Percentiles rank a stretch among this genome's conserved stretches.
These are phyloP conservation scores for Naegleria gruberi DNA, from an alignment of 208 protist genomes.

Conservation along the genomic window DNA sequence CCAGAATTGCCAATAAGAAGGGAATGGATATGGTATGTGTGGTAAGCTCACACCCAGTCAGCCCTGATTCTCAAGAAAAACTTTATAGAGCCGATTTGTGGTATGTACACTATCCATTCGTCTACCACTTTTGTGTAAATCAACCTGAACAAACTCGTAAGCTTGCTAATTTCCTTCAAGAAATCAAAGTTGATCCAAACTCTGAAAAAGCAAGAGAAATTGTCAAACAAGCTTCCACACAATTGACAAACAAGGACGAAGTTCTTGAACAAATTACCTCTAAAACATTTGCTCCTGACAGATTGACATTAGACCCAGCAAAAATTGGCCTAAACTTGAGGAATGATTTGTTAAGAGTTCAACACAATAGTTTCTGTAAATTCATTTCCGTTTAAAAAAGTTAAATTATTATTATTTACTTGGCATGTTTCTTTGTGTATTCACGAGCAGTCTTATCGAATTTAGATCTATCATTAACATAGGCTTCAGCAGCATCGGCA, in stretches of 20 bases:
- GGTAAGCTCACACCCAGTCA: not conserved
- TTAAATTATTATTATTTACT: not conserved
- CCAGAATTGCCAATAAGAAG: not conserved
- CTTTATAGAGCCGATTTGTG: not conserved
- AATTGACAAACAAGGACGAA: not conserved
- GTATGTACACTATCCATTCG: not conserved
- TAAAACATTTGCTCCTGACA: not conserved
- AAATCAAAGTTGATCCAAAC: not conserved
- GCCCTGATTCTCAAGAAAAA: not conserved
- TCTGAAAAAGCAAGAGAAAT: not conserved
- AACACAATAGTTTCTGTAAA: not conserved
- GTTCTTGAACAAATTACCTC: not conserved
- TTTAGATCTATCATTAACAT: not conserved
- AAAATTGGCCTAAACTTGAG: not conserved
- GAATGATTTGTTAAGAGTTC: not conserved
- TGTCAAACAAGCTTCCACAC: not conserved
- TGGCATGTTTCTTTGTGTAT: not conserved
- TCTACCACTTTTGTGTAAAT: not conserved
- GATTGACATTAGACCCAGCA: not conserved
- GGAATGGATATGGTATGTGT: not conserved
- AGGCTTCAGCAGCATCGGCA: not conserved
- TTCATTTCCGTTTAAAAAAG: not conserved
- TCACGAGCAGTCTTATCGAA: constrained; percentile 3
- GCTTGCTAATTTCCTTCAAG: not conserved
- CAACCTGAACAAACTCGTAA: not conserved